Evolutionary conservation across 495 filamentous ascomycete genomes (phyloP).

Genomic region (Penicillium silybi): DNA sequence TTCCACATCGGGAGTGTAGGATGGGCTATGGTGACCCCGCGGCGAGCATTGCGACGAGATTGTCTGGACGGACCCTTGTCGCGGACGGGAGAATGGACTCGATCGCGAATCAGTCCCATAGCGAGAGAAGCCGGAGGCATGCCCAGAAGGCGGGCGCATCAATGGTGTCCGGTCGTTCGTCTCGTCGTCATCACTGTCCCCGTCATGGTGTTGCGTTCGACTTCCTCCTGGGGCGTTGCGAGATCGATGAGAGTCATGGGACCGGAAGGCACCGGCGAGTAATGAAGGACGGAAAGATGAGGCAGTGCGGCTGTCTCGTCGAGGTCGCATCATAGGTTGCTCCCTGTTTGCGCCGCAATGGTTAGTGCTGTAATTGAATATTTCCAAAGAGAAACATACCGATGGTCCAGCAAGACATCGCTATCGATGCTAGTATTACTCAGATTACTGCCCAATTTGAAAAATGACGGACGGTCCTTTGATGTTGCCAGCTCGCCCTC

Average conservation of each 20-base stretch:
- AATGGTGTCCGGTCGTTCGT: conserved; percentile 41
- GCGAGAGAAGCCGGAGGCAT: conserved; percentile 19
- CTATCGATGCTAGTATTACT: conserved; percentile 83
- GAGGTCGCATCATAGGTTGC: conserved; percentile 65
- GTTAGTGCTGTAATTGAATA: neutral
- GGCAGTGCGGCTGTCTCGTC: conserved; percentile 55
- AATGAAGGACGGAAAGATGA: conserved; percentile 46
- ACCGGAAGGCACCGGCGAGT: conserved; percentile 22
- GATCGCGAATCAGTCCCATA: conserved; percentile 41
- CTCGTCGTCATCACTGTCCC: conserved; percentile 47
- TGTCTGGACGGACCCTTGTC: conserved; percentile 28
- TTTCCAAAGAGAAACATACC: conserved; percentile 47
- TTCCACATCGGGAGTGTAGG: conserved; percentile 27
- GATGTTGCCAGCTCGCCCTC: conserved; percentile 26
- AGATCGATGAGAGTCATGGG: conserved; percentile 20
- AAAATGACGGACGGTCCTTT: conserved; percentile 48
- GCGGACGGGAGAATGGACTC: conserved; percentile 26
- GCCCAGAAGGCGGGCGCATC: conserved; percentile 27
- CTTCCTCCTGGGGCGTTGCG: conserved; percentile 27
- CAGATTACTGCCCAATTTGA: conserved; percentile 54
- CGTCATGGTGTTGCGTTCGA: conserved; percentile 23
- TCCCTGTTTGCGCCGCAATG: conserved; percentile 43
- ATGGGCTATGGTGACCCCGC: conserved; percentile 23
- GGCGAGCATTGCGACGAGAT: conserved; percentile 35
- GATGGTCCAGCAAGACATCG: conserved; percentile 73